Evolutionary conservation across 176 grass and related monocot species (phyloP).

Genomic region (Calamus simplicifolius): DNA sequence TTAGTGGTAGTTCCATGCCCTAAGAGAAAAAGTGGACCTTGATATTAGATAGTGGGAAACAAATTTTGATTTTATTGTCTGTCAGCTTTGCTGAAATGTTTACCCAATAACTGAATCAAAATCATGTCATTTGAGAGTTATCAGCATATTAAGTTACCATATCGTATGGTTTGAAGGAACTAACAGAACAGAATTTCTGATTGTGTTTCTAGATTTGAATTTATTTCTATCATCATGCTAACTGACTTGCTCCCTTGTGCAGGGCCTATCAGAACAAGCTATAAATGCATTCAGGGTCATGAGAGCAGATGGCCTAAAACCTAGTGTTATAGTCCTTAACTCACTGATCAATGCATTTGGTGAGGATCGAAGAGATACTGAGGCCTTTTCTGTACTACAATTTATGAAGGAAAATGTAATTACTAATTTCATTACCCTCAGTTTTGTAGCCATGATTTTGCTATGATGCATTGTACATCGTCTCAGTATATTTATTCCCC

Average conservation of each 20-base stretch:
- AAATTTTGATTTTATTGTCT: no score
- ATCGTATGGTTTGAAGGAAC: no score
- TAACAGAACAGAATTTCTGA: no score
- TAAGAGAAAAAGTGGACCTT: no score
- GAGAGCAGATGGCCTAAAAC: conserved; percentile 79
- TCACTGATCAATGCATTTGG: conserved; percentile 95
- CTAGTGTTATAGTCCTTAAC: conserved; percentile 75
- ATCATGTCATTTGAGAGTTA: no score
- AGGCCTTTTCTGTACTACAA: conserved; percentile 88
- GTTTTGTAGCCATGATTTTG: conserved; percentile 12
- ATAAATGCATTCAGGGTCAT: conserved; percentile 89
- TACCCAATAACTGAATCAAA: no score
- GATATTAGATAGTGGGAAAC: no score
- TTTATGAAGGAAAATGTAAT: conserved; percentile 98
- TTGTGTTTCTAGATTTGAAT: no score
- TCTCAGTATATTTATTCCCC: not conserved
- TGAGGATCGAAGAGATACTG: conserved; percentile 82
- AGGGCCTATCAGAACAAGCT: conserved; percentile 92
- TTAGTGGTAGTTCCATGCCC: no score
- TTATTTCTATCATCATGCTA: no score
- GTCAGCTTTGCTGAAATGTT: no score
- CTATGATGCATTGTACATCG: conserved; percentile 6
- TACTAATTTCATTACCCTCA: not conserved
- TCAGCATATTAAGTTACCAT: no score
- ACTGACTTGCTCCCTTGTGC: conserved; percentile 4